Evolutionary conservation across 495 filamentous ascomycete genomes (phyloP).

Genomic region (Trichoderma parareesei): DNA sequence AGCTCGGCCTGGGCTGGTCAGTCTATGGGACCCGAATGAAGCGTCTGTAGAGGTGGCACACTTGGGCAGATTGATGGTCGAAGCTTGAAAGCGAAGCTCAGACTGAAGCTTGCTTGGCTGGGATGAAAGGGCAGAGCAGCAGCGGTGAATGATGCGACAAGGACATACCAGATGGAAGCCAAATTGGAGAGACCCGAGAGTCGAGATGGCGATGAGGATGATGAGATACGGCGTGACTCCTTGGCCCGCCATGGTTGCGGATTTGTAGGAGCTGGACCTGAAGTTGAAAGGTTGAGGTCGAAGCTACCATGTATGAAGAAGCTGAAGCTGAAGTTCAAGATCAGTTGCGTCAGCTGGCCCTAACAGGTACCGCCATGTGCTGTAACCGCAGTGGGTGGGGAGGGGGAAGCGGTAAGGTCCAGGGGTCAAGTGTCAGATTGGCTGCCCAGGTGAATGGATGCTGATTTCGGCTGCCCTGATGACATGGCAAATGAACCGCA

Average conservation of each 20-base stretch:
- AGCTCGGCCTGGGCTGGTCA: constrained; percentile 64
- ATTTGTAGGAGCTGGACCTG: not conserved
- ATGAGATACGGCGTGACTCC: constrained; percentile 43
- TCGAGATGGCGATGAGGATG: constrained; percentile 54
- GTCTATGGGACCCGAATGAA: too few relatives aligned
- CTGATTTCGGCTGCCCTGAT: too few relatives aligned
- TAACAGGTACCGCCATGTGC: not conserved
- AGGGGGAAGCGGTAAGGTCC: too few relatives aligned
- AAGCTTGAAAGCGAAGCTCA: too few relatives aligned
- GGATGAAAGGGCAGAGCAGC: not conserved
- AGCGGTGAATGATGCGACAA: constrained; percentile 1
- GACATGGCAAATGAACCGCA: too few relatives aligned
- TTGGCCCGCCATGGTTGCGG: constrained; percentile 4
- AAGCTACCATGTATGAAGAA: not conserved
- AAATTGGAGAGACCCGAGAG: constrained; percentile 81
- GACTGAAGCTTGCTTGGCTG: not conserved
- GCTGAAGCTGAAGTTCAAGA: not conserved
- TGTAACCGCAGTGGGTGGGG: too few relatives aligned
- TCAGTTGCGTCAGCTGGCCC: not conserved
- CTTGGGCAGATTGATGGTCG: too few relatives aligned
- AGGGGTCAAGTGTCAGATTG: too few relatives aligned
- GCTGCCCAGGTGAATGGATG: too few relatives aligned
- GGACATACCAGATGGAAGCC: constrained; percentile 78
- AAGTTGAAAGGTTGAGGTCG: not conserved
- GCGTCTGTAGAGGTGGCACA: too few relatives aligned